phyloP scores from a whole-genome alignment of 169 alveolate genomes.

The Toxoplasma gondii region DNA sequence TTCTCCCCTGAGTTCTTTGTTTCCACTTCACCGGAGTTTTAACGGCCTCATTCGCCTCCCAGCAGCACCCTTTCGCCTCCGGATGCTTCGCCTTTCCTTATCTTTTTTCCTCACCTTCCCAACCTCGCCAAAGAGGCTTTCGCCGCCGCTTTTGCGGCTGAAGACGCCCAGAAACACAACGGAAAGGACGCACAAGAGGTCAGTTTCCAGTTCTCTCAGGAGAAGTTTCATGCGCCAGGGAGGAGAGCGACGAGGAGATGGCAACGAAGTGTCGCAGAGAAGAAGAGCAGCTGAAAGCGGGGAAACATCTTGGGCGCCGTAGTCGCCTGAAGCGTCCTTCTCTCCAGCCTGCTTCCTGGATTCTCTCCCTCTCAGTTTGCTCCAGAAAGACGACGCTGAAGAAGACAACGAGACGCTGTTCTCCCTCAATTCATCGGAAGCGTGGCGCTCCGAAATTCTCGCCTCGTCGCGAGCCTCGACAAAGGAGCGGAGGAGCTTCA shows the following conservation, averaged over 20 bases:
- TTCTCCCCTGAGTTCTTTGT: no score
- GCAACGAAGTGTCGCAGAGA: background rate
- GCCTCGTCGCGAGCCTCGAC: background rate
- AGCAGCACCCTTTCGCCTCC: no score
- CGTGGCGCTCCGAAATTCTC: background rate
- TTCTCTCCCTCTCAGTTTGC: background rate
- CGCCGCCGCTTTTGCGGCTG: conserved; percentile 21
- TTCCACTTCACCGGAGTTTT: no score
- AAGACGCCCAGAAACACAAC: conserved; percentile 1
- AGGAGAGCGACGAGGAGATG: conserved; percentile 6
- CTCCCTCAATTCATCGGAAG: background rate
- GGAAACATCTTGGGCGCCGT: background rate
- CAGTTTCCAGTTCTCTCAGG: background rate
- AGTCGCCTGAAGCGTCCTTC: background rate
- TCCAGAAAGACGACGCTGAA: background rate
- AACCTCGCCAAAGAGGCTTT: background rate
- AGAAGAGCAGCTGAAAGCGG: background rate
- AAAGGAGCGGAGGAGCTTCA: background rate
- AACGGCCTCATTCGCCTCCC: no score
- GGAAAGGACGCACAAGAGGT: background rate
- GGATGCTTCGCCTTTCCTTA: no score
- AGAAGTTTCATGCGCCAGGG: background rate
- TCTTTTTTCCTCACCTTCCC: conserved; percentile 20
- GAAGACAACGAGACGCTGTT: background rate
- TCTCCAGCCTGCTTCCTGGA: background rate